Base-by-base conservation (phyloP, 179 eudicot species). In the Beta corolliflora region DNA sequence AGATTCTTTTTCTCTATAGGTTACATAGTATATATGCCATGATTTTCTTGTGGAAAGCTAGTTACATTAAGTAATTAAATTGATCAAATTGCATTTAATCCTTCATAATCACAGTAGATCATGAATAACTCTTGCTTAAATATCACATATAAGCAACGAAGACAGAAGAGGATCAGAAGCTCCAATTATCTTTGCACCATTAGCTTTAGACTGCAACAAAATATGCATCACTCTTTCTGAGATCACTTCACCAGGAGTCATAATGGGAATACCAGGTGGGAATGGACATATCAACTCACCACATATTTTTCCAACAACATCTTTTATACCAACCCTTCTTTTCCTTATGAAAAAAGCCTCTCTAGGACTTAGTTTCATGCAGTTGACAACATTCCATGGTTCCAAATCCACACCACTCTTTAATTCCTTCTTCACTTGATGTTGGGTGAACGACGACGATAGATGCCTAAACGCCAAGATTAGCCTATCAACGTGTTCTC, bases 271-370 rank as follows among this genome's bases (percentile, higher is more conserved):
- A 14, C 96, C 97, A 0, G 96, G 97, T 41, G 94, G 95, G 18
- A 87, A 92, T 21, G 95, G 92, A 50, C 94, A 92, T 86, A 93
- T 81, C 48, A 92, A 90, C 83, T 93, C 95, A n/a, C 97, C 97
- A 73, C 92, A 86, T 72, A 93, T 79, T 84, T 88, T 71, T 50
- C 95, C 95, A n/a, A 90, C 9, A 65, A 91, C 83, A 4, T 90
- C 89, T 79, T 79, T 54, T 0, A 88, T 16, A 63, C 79, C 63
- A 19, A 89, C 89, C 83, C 85, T 88, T 48, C 83, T 84, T 86
- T 90, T 93, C 53, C 81, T 84, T 0, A 89, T 87, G 78, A 93
- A 93, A 80, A 92, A 93, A n/a, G 97, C 97, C 53, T 93, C 94
- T 75, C 97, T 76, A 1, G 97, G 97, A 69, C 80, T 88, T 74